Evolutionary conservation across 1,284 basidiomycete genomes (phyloP).

Genomic region (Rhodofomes roseus): DNA sequence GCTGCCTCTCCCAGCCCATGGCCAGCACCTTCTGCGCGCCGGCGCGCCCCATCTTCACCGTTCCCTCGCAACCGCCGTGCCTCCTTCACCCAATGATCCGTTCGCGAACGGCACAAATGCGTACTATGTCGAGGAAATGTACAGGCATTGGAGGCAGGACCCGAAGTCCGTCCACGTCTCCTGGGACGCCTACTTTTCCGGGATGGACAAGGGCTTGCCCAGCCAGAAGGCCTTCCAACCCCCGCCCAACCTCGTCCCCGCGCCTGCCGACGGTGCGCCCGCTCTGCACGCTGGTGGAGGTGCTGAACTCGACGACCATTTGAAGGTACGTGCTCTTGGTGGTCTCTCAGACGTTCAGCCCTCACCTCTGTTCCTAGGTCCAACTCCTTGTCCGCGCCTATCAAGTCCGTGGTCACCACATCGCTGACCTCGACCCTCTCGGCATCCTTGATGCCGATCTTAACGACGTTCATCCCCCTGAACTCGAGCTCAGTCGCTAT

Average conservation of each 20-base stretch:
- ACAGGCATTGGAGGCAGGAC: slow-evolving; percentile 87
- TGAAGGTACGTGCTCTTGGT: slow-evolving; percentile 69
- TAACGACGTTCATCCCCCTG: slow-evolving; percentile 71
- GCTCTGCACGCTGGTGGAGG: slow-evolving; percentile 70
- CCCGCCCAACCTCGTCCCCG: slow-evolving; percentile 70
- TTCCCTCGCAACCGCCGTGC: slow-evolving; percentile 47
- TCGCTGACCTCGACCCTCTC: slow-evolving; percentile 94
- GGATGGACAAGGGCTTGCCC: slow-evolving; percentile 85
- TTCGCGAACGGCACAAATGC: slow-evolving; percentile 92
- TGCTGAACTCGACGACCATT: slow-evolving; percentile 85
- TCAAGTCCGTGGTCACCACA: slow-evolving; percentile 97
- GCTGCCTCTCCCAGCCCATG: slow-evolving; percentile 2
- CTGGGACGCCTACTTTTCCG: slow-evolving; percentile 95
- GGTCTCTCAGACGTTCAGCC: neutral
- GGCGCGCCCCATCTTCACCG: slow-evolving; percentile 19
- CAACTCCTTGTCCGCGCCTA: slow-evolving; percentile 97
- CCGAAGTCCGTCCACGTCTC: slow-evolving; percentile 91
- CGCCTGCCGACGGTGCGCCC: slow-evolving; percentile 80
- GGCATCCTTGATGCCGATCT: slow-evolving; percentile 91
- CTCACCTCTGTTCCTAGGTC: slow-evolving; percentile 51
- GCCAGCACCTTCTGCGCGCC: neutral
- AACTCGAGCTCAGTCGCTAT: slow-evolving; percentile 90
- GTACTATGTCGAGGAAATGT: slow-evolving; percentile 97
- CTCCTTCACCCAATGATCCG: slow-evolving; percentile 69
- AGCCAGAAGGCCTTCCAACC: slow-evolving; percentile 84